Base-by-base conservation (phyloP, 2,329 filamentous ascomycete species). In the Phaeomoniella chlamydospora region DNA sequence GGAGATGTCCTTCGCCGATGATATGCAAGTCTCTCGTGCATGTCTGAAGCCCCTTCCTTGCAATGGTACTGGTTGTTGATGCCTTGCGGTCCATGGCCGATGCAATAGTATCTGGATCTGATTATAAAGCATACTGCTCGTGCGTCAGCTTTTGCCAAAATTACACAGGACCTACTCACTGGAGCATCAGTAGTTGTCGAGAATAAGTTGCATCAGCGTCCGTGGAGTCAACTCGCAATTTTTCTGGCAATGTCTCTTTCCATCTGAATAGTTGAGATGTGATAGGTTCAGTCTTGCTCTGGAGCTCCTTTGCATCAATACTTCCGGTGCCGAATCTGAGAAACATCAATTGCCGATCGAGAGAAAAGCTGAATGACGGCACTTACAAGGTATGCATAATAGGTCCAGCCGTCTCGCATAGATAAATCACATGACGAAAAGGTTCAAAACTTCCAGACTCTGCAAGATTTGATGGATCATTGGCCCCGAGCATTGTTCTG, bases 101-200 rank as follows among this genome's bases (percentile, higher is more conserved):
- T 37, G 35, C 9, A 37, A 31, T 9, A 37, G 17, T 12, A 37
- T 37, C 29, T 37, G 35, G 29, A 37, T 31, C 13, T 37, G 35
- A 15, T 37, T 15, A 15, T 37, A 37, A 12, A 30, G 26, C 22
- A 37, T 31, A 18, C 34, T 35, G 15, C 4, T 13, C n/a, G n/a
- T n/a, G n/a, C n/a, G n/a, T n/a, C n/a, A n/a, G n/a, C n/a, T n/a
- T n/a, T n/a, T n/a, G n/a, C n/a, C n/a, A n/a, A n/a, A n/a, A n/a
- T n/a, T n/a, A n/a, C n/a, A 22, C 16, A 13, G 12, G 11, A 15
- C 11, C 9, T n/a, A 9, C 34, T 35, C 15, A 35, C 34, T 37
- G 35, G 15, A 37, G 29, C 11, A 37, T 29, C 4, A 37, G n/a
- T 9, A 19, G 14, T 18, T 36, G 18, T 15, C 18, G 34, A 30